Evolutionary conservation across 495 filamentous ascomycete species (phyloP).

Genomic region (Amphirosellinia nigrospora): DNA sequence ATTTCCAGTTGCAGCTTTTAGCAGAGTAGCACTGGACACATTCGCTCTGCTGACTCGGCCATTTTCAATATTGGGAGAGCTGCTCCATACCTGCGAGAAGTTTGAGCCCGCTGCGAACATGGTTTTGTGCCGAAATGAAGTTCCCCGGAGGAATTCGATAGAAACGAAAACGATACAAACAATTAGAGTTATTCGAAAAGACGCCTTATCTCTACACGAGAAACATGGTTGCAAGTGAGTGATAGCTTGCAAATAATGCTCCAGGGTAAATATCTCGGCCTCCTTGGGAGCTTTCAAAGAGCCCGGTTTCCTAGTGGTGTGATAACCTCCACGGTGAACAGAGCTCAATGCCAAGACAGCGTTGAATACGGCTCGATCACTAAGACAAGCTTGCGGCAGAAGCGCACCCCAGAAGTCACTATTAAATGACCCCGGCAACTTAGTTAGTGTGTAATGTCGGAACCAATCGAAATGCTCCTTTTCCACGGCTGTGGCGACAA

Average conservation of each 20-base stretch:
- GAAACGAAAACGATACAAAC: not conserved
- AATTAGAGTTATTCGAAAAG: not conserved
- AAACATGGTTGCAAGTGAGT: not conserved
- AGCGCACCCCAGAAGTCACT: not conserved
- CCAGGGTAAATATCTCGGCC: not conserved
- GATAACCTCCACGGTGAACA: not conserved
- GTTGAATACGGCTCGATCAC: not conserved
- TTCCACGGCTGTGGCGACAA: not conserved
- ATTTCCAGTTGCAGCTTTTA: not conserved
- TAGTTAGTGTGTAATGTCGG: not conserved
- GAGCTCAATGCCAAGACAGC: not conserved
- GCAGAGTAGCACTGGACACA: not conserved
- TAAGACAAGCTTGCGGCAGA: not conserved
- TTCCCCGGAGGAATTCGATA: not conserved
- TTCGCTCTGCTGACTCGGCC: not conserved
- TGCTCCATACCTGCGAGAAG: not conserved
- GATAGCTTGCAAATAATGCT: slow-evolving; percentile 1
- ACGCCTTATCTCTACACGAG: not conserved
- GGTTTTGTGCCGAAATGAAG: not conserved
- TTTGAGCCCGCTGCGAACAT: not conserved
- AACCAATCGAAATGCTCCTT: slow-evolving; percentile 11
- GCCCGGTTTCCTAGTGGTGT: not conserved
- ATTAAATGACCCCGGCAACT: slow-evolving; percentile 4
- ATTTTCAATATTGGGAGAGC: not conserved
- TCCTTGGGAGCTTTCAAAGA: not conserved